These are phyloP conservation scores for Haematococcus lacustris DNA, from an alignment of 139 green algal genomes.

Conservation along the genomic window DNA sequence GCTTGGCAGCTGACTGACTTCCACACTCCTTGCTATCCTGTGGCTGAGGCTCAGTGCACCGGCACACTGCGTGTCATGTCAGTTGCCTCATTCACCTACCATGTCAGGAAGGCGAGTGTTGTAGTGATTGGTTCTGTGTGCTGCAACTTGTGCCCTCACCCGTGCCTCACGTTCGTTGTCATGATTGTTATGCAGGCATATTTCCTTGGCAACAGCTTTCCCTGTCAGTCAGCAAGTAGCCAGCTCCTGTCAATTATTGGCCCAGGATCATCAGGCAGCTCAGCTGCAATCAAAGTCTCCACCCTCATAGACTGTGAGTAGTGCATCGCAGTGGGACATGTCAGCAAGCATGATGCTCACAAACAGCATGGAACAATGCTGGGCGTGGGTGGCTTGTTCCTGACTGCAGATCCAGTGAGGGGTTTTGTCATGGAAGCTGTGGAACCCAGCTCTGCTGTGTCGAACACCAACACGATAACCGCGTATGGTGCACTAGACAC, in stretches of 20 bases:
- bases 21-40: background rate
- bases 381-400: background rate
- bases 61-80: conserved; percentile 8
- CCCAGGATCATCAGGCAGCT: background rate
- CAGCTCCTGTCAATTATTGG: conserved; percentile 22
- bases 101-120: background rate
- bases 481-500: background rate
- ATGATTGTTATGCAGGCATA: conserved; percentile 55
- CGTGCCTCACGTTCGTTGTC: background rate
- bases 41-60: background rate
- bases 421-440: conserved; percentile 4
- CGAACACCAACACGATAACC: background rate
- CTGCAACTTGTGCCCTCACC: background rate
- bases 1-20: background rate
- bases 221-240: conserved; percentile 77
- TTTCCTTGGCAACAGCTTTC: conserved; percentile 72
- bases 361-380: background rate
- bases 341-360: conserved; percentile 28
- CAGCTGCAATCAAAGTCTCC: too few relatives aligned
- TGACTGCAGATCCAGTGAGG: background rate
- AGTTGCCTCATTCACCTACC: background rate
- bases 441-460: background rate
- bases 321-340: conserved; percentile 36
- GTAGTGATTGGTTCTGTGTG: background rate
- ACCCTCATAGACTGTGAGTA: background rate